Conservation (phyloP, 805 yeast species). For the Komagataella pseudopastoris region DNA sequence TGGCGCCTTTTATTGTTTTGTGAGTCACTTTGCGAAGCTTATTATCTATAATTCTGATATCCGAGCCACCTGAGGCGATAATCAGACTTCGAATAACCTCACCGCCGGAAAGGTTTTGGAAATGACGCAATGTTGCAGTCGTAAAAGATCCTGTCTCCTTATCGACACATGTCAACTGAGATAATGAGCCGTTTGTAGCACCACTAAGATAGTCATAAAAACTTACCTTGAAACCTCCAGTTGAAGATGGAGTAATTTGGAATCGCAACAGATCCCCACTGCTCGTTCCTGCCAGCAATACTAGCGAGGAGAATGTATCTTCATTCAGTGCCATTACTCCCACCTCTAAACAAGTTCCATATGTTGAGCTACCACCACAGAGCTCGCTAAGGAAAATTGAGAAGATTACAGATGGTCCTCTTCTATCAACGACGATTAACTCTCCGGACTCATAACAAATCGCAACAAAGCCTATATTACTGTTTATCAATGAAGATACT, state of each 20-base stretch:
- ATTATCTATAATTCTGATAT: slow-evolving; percentile 47
- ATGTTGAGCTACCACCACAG: slow-evolving; percentile 13
- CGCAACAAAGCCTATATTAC: slow-evolving; percentile 75
- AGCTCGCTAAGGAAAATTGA: slow-evolving; percentile 16
- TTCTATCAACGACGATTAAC: slow-evolving; percentile 58
- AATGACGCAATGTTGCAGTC: slow-evolving; percentile 42
- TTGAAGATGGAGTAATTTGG: slow-evolving; percentile 47
- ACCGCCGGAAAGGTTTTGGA: slow-evolving; percentile 50
- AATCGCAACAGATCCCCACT: slow-evolving; percentile 57
- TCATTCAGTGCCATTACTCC: slow-evolving; percentile 55
- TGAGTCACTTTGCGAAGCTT: slow-evolving; percentile 54
- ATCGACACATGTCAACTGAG: slow-evolving; percentile 25
- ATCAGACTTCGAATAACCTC: slow-evolving; percentile 47
- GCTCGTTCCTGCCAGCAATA: slow-evolving; percentile 65
- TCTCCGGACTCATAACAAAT: slow-evolving; percentile 70
- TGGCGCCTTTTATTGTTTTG: slow-evolving; percentile 37
- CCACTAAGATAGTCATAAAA: slow-evolving; percentile 4
- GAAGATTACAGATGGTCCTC: slow-evolving; percentile 47
- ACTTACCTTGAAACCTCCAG: slow-evolving; percentile 48
- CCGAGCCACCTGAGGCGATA: slow-evolving; percentile 39
- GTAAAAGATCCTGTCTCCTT: slow-evolving; percentile 49
- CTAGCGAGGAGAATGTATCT: slow-evolving; percentile 59
- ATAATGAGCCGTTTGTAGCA: background rate
- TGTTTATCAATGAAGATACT: slow-evolving; percentile 51
- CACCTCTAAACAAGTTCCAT: slow-evolving; percentile 51